Evolutionary conservation across 148 eudicot species (phyloP).

Genomic region (Nepenthes gracilis): DNA sequence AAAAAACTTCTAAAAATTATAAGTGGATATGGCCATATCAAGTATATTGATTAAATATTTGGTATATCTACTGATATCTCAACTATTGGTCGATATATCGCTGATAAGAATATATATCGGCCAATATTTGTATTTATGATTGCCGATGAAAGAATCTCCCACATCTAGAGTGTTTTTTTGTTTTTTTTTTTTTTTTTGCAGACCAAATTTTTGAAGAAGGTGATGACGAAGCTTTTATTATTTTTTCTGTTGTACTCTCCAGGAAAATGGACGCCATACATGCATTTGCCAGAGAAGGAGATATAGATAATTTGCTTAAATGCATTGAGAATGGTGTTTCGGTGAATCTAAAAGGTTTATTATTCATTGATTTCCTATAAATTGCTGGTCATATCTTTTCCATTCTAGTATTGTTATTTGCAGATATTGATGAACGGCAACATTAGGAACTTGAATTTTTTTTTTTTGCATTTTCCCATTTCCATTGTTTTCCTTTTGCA

Average conservation of each 20-base stretch:
- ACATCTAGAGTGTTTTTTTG: too few species aligned
- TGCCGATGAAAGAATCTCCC: too few species aligned
- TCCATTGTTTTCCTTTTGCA: neutral
- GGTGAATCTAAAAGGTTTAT: constrained; percentile 58
- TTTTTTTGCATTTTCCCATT: neutral
- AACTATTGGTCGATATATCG: too few species aligned
- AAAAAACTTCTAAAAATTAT: too few species aligned
- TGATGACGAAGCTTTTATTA: neutral
- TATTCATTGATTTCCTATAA: neutral
- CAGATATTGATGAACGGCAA: neutral
- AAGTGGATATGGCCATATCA: too few species aligned
- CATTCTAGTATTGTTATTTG: neutral
- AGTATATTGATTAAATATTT: too few species aligned
- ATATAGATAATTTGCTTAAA: constrained; percentile 53
- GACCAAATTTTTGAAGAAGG: too few species aligned
- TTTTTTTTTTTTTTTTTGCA: too few species aligned
- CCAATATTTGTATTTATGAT: too few species aligned
- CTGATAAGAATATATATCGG: too few species aligned
- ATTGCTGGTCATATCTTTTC: neutral
- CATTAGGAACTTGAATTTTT: neutral
- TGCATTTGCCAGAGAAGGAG: constrained; percentile 89
- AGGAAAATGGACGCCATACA: constrained; percentile 86
- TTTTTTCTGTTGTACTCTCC: constrained; percentile 5
- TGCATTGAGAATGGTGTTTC: constrained; percentile 60
- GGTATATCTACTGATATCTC: too few species aligned